Conservation (phyloP, 257 asterid species). For the Paraleonurus japonicus region DNA sequence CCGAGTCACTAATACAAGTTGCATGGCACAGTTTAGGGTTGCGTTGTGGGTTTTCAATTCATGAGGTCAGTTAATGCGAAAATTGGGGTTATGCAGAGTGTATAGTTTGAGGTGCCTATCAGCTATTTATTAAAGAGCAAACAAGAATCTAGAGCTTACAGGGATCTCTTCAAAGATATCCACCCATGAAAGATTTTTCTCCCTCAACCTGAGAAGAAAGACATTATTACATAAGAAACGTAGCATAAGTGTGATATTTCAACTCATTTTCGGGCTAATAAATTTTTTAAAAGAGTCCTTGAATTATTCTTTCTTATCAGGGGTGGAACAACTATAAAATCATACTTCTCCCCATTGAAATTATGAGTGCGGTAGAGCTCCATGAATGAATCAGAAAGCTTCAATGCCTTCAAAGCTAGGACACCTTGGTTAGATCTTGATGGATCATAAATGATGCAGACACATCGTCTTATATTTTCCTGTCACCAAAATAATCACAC, state of each 20-base stretch:
- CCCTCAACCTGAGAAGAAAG: constrained; percentile 74
- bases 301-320: background rate
- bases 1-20: background rate
- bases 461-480: constrained; percentile 95
- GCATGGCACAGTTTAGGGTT: background rate
- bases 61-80: background rate
- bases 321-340: background rate
- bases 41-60: background rate
- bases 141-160: constrained; percentile 42
- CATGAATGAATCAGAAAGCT: constrained; percentile 98
- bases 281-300: background rate
- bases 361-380: constrained; percentile 81
- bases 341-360: constrained; percentile 96
- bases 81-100: background rate
- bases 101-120: background rate
- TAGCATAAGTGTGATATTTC: background rate
- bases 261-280: background rate
- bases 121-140: background rate
- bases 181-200: constrained; percentile 95
- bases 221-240: background rate
- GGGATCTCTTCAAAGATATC: constrained; percentile 98
- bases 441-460: constrained; percentile 95
- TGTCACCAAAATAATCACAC: constrained; percentile 35
- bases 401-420: constrained; percentile 91
- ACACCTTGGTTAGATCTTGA: constrained; percentile 97